phyloP scores from a whole-genome alignment of 495 filamentous ascomycete genomes.

The Clohesyomyces aquaticus region DNA sequence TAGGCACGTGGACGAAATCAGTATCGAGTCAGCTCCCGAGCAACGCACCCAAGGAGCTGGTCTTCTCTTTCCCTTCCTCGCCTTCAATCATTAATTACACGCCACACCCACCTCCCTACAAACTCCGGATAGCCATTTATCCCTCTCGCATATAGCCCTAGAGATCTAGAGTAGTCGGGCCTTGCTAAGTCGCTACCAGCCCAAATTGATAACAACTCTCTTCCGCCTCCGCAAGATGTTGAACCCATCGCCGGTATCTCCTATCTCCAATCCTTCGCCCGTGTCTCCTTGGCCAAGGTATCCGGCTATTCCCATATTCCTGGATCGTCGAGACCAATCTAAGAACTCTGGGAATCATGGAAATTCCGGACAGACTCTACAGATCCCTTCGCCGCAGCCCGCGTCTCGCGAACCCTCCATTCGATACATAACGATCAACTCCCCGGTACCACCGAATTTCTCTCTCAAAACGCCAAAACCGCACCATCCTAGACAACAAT shows the following conservation, averaged over 20 bases:
- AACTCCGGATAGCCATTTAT: too few relatives aligned
- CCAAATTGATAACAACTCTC: not conserved
- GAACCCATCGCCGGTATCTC: not conserved
- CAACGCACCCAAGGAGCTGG: too few relatives aligned
- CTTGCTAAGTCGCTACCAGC: not conserved
- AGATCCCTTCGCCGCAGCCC: not conserved
- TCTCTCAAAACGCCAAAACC: not conserved
- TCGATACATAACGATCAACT: not conserved
- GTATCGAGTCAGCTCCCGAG: too few relatives aligned
- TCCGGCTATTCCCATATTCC: slow-evolving; percentile 18
- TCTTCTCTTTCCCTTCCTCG: too few relatives aligned
- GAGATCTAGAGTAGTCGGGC: not conserved
- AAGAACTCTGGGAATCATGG: slow-evolving; percentile 2
- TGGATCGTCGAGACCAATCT: slow-evolving; percentile 7
- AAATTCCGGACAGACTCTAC: not conserved
- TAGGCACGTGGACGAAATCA: too few relatives aligned
- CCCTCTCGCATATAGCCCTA: too few relatives aligned
- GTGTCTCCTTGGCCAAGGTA: slow-evolving; percentile 1
- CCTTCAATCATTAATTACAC: too few relatives aligned
- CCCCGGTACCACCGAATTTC: not conserved
- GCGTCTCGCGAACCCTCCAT: not conserved
- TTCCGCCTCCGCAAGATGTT: not conserved
- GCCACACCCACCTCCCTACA: too few relatives aligned
- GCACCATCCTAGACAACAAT: not conserved
- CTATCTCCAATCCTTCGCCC: not conserved